Conservation (phyloP, 768 basidiomycete species). For the Tylopilus balloui region DNA sequence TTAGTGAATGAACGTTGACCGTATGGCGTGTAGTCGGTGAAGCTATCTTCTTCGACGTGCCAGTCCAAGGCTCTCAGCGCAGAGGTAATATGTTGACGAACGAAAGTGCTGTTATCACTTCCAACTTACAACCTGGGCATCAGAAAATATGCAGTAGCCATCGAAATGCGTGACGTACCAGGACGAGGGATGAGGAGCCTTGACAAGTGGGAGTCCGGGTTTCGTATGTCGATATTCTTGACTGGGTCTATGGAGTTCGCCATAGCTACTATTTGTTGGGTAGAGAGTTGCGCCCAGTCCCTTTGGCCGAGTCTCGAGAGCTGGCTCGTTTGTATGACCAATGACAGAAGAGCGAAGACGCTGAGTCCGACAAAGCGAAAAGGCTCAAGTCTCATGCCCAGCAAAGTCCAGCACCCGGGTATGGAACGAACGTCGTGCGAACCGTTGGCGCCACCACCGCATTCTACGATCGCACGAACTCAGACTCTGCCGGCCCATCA, state of each 20-base stretch:
- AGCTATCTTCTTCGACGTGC: conserved; percentile 84
- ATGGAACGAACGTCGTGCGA: conserved; percentile 16
- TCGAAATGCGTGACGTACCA: conserved; percentile 42
- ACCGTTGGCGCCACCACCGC: not conserved
- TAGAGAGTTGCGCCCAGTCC: conserved; percentile 41
- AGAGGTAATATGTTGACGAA: conserved; percentile 75
- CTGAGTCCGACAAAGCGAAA: conserved; percentile 8
- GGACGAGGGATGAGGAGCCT: conserved; percentile 83
- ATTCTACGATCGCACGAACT: not conserved
- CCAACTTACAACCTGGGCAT: conserved; percentile 42
- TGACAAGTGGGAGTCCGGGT: conserved; percentile 71
- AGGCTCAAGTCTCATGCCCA: conserved; percentile 15
- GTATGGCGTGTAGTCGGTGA: conserved; percentile 75
- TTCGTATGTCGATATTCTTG: conserved; percentile 60
- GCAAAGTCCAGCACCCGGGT: not conserved
- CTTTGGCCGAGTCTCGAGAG: conserved; percentile 34
- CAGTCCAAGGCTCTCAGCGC: conserved; percentile 71
- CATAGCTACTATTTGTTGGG: conserved; percentile 47
- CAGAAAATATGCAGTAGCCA: not conserved
- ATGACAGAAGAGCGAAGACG: conserved; percentile 16
- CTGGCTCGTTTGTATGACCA: conserved; percentile 25
- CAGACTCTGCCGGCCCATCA: not conserved
- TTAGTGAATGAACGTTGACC: conserved; percentile 81
- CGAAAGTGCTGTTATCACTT: conserved; percentile 73
- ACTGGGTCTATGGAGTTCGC: conserved; percentile 57